These are phyloP conservation scores for Lecanicillium sp. DNA, from an alignment of 2,329 filamentous ascomycete genomes.

Conservation along the genomic window DNA sequence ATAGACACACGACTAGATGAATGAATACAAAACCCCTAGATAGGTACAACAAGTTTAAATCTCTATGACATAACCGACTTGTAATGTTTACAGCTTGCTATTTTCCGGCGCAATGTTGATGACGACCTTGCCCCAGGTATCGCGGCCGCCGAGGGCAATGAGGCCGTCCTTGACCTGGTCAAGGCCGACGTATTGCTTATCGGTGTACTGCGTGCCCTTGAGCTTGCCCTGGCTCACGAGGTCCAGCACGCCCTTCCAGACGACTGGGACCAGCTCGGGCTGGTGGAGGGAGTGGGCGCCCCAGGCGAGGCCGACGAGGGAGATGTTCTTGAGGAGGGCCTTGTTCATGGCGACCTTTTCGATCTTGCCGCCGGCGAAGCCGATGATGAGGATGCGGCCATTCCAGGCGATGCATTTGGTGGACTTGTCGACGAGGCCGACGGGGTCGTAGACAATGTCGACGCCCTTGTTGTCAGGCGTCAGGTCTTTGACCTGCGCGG, in stretches of 20 bases:
- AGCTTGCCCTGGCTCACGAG: slow-evolving; percentile 76
- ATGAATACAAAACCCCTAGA: too few species aligned
- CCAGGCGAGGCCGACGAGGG: slow-evolving; percentile 86
- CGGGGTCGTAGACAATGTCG: slow-evolving; percentile 92
- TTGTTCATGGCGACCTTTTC: slow-evolving; percentile 92
- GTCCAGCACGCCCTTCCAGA: slow-evolving; percentile 78
- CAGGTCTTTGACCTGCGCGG: slow-evolving; percentile 66
- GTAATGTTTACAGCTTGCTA: slow-evolving; percentile 42
- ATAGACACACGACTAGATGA: slow-evolving; percentile 7
- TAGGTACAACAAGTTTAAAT: slow-evolving; percentile 1
- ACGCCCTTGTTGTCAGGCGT: slow-evolving; percentile 69
- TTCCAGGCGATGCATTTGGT: slow-evolving; percentile 95
- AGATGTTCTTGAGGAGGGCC: slow-evolving; percentile 89
- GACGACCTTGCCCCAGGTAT: slow-evolving; percentile 95
- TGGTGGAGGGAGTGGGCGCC: slow-evolving; percentile 74
- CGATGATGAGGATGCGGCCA: slow-evolving; percentile 78
- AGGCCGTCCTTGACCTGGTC: slow-evolving; percentile 73
- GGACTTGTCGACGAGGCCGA: slow-evolving; percentile 79
- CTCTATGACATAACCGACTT: neutral
- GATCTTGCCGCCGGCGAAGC: slow-evolving; percentile 69
- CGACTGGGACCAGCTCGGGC: slow-evolving; percentile 58
- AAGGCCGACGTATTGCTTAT: slow-evolving; percentile 75
- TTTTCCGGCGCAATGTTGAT: slow-evolving; percentile 71
- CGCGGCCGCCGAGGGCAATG: slow-evolving; percentile 68
- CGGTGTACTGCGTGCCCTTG: slow-evolving; percentile 73